phyloP scores from a whole-genome alignment of 139 green algal genomes.

The Desmodesmus armatus region DNA sequence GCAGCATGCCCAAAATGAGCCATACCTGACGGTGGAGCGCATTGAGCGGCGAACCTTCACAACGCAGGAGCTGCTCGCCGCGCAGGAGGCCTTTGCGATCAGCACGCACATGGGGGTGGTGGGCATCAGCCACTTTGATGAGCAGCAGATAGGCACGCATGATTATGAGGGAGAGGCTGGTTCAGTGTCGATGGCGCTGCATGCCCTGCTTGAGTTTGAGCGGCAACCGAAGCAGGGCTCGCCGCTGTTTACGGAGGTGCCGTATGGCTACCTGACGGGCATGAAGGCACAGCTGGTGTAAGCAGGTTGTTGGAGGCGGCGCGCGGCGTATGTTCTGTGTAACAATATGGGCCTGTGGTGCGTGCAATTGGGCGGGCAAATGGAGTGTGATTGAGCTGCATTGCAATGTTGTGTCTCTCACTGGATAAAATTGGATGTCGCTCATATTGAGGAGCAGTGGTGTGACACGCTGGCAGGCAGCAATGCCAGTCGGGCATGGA shows the following conservation, averaged over 20 bases:
- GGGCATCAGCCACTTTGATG: constrained; percentile 47
- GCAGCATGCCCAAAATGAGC: constrained; percentile 28
- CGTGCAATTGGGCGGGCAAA: too few species aligned
- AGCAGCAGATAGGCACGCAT: constrained; percentile 38
- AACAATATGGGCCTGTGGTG: too few species aligned
- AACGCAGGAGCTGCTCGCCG: constrained; percentile 43
- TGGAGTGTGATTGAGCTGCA: too few species aligned
- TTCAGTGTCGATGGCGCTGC: constrained; percentile 65
- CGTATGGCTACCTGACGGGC: constrained; percentile 81
- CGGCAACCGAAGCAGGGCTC: constrained; percentile 46
- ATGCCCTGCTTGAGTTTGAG: constrained; percentile 74
- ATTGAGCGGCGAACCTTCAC: constrained; percentile 48
- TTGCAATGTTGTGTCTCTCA: too few species aligned
- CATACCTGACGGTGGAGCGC: constrained; percentile 21
- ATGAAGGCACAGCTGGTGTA: constrained; percentile 66
- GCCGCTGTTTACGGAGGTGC: constrained; percentile 70
- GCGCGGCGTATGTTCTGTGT: background rate
- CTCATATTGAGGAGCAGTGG: too few species aligned
- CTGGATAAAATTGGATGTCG: too few species aligned
- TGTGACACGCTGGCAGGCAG: too few species aligned
- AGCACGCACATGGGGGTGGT: constrained; percentile 24
- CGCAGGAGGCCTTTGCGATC: constrained; percentile 50
- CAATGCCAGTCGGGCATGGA: too few species aligned
- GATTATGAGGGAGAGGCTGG: constrained; percentile 50
- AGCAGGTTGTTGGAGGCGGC: background rate